These are phyloP conservation scores for Lichtheimia ornata DNA, from an alignment of 371 early-diverging fungal genomes.

Conservation along the genomic window DNA sequence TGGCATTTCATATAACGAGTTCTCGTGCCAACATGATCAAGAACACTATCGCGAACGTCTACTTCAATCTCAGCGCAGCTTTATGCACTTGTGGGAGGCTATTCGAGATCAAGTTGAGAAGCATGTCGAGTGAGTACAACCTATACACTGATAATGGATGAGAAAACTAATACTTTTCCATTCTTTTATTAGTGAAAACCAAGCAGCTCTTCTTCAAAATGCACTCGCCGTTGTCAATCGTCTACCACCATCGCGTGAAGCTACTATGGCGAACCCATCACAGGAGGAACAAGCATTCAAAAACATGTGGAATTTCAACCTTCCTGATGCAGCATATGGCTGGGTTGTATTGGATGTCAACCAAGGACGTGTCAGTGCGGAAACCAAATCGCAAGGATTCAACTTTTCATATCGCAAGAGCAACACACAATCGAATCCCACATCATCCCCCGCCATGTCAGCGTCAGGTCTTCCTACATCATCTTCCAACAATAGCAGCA, in stretches of 20 bases:
- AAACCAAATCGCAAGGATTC: slow-evolving; percentile 61
- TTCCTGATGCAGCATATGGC: slow-evolving; percentile 67
- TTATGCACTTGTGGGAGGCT: slow-evolving; percentile 62
- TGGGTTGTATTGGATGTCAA: slow-evolving; percentile 55
- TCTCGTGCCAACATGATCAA: slow-evolving; percentile 63
- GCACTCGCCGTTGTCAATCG: slow-evolving; percentile 61
- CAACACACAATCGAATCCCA: slow-evolving; percentile 4
- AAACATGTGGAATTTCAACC: slow-evolving; percentile 71
- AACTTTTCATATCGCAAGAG: slow-evolving; percentile 60
- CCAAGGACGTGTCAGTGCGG: slow-evolving; percentile 54
- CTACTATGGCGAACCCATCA: slow-evolving; percentile 14
- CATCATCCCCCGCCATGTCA: slow-evolving; percentile 29
- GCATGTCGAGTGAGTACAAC: slow-evolving; percentile 52
- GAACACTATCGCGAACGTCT: slow-evolving; percentile 62
- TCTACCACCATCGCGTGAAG: slow-evolving; percentile 42
- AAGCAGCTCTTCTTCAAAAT: slow-evolving; percentile 53
- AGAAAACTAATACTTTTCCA: background rate
- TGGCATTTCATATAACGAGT: slow-evolving; percentile 69
- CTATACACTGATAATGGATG: background rate
- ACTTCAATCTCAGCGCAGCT: slow-evolving; percentile 56
- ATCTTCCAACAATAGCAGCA: slow-evolving; percentile 4
- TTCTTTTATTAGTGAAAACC: slow-evolving; percentile 42
- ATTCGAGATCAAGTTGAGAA: slow-evolving; percentile 62
- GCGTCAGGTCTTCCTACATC: slow-evolving; percentile 20
- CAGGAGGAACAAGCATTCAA: slow-evolving; percentile 63